Percentiles rank a stretch among this genome's conserved stretches.
These are phyloP conservation scores for Bipolaris gigantea DNA, from an alignment of 2,329 filamentous ascomycete species.

Conservation along the genomic window DNA sequence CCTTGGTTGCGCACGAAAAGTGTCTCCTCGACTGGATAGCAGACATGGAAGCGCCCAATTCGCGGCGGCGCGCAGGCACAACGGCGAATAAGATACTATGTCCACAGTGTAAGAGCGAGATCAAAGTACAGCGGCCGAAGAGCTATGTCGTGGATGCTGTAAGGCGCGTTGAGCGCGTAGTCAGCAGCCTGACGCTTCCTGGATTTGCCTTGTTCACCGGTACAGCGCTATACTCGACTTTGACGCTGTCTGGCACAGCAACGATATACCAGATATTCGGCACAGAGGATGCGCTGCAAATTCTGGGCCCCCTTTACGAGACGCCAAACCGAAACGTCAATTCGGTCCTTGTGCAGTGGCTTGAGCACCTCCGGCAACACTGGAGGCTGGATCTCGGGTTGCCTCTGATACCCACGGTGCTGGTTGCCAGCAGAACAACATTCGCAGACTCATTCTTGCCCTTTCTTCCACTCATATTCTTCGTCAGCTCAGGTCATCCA, in stretches of 20 bases:
- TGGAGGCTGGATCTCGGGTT: slow-evolving; percentile 62
- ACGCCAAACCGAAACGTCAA: slow-evolving; percentile 35
- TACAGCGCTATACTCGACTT: slow-evolving; percentile 48
- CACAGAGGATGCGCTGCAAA: slow-evolving; percentile 58
- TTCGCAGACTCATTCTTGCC: slow-evolving; percentile 66
- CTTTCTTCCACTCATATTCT: slow-evolving; percentile 64
- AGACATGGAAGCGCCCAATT: slow-evolving; percentile 72
- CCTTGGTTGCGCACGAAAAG: slow-evolving; percentile 84
- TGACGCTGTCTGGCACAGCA: slow-evolving; percentile 62
- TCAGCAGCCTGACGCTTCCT: slow-evolving; percentile 64
- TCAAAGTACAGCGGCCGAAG: slow-evolving; percentile 72
- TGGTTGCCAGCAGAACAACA: slow-evolving; percentile 68
- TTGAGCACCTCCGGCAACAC: slow-evolving; percentile 41
- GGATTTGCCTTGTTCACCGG: slow-evolving; percentile 61
- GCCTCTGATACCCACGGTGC: slow-evolving; percentile 67
- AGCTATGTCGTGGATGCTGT: slow-evolving; percentile 71
- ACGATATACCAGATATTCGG: slow-evolving; percentile 69
- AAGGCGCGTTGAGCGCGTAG: slow-evolving; percentile 60
- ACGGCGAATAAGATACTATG: slow-evolving; percentile 68
- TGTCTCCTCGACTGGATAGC: slow-evolving; percentile 91
- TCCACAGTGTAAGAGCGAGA: slow-evolving; percentile 85
- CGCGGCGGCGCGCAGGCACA: slow-evolving; percentile 52
- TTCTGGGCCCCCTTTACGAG: slow-evolving; percentile 51
- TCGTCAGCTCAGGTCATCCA: slow-evolving; percentile 56
- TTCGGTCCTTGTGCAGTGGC: slow-evolving; percentile 38